Evolutionary conservation across 306 rosid genomes (phyloP).

Genomic region (Gynostemma pentaphyllum): DNA sequence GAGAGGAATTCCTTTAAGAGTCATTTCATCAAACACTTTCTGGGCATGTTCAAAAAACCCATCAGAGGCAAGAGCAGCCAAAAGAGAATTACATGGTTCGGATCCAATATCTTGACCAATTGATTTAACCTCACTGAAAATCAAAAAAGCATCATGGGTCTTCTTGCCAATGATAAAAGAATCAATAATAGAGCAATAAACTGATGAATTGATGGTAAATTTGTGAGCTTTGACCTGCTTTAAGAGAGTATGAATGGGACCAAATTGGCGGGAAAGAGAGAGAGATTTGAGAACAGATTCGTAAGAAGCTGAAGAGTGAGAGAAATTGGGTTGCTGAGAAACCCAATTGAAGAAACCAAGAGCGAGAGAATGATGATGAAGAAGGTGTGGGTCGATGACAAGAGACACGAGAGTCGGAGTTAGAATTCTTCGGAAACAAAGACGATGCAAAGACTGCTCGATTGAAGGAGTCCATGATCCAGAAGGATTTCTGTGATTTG

Average conservation of each 20-base stretch:
- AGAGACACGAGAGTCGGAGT: conserved; percentile 58
- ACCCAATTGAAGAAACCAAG: conserved; percentile 94
- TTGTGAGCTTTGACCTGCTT: conserved; percentile 43
- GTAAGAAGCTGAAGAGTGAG: conserved; percentile 46
- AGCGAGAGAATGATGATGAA: conserved; percentile 65
- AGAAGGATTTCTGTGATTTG: conserved; percentile 33
- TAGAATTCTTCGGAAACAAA: conserved; percentile 47
- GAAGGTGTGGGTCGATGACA: conserved; percentile 80
- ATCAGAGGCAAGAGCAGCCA: conserved; percentile 64
- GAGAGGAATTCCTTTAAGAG: conserved; percentile 24
- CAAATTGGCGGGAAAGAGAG: conserved; percentile 39
- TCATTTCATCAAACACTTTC: conserved; percentile 58
- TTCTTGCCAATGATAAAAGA: conserved; percentile 37
- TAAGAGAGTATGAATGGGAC: conserved; percentile 39
- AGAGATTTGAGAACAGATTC: conserved; percentile 60
- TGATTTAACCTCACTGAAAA: conserved; percentile 23
- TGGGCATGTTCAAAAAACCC: conserved; percentile 40
- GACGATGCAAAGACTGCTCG: conserved; percentile 53
- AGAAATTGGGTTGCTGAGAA: conserved; percentile 70
- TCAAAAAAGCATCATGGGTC: conserved; percentile 35
- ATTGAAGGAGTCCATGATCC: conserved; percentile 58
- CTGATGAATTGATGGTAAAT: conserved; percentile 33
- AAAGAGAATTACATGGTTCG: conserved; percentile 41
- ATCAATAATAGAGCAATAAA: conserved; percentile 41
- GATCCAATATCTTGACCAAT: conserved; percentile 27